Conservation (phyloP, 257 asterid species). For the Salvia rosmarinus region DNA sequence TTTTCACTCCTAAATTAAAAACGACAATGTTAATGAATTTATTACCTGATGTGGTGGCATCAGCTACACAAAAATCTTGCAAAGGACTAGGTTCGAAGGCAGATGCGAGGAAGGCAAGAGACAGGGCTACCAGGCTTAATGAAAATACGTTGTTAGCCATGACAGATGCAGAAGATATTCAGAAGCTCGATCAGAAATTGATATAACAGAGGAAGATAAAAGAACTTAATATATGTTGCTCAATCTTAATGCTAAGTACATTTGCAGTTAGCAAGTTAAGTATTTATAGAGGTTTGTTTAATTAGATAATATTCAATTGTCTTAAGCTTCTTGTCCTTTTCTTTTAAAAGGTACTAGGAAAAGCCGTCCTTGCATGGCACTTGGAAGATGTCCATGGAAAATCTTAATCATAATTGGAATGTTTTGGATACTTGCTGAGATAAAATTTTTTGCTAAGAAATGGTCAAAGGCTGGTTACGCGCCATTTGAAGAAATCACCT, state of each 20-base stretch:
- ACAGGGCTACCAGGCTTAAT: slow-evolving; percentile 17
- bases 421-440: not conserved
- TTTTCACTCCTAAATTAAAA: not conserved
- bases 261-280: slow-evolving; percentile 4
- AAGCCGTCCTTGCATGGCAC: slow-evolving; percentile 23
- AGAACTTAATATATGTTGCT: not conserved
- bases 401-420: not conserved
- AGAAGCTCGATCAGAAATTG: not conserved
- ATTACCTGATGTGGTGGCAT: slow-evolving; percentile 37
- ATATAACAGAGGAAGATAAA: not conserved
- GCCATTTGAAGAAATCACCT: not conserved
- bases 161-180: not conserved
- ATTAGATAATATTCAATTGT: not conserved
- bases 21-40: not conserved
- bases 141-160: slow-evolving; percentile 19
- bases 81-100: slow-evolving; percentile 49
- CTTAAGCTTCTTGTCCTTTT: slow-evolving; percentile 6
- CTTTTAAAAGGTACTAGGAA: not conserved
- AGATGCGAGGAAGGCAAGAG: slow-evolving; percentile 30
- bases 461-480: slow-evolving; percentile 17
- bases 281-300: slow-evolving; percentile 29
- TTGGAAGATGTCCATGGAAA: too few species aligned
- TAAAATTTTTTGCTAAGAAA: slow-evolving; percentile 20
- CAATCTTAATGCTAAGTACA: slow-evolving; percentile 22
- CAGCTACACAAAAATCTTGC: slow-evolving; percentile 53